Evolutionary conservation across 371 early-diverging fungal genomes (phyloP).

Genomic region (Saksenaea oblongispora): DNA sequence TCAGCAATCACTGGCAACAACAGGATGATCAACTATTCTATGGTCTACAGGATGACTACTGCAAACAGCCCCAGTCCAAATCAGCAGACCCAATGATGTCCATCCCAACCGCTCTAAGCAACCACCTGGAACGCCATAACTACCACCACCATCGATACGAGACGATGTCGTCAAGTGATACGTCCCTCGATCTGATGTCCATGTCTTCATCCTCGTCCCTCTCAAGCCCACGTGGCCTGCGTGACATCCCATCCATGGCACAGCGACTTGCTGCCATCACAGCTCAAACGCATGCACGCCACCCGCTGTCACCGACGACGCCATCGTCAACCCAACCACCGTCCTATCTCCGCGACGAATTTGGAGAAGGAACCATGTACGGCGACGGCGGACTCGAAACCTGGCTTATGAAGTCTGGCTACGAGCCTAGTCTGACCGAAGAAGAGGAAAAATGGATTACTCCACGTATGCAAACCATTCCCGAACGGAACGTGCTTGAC

Average conservation of each 20-base stretch:
- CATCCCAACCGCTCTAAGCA: not conserved
- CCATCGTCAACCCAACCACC: constrained; percentile 4
- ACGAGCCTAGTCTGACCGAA: not conserved
- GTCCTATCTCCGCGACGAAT: not conserved
- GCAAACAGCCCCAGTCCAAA: constrained; percentile 1
- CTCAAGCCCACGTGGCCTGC: constrained; percentile 6
- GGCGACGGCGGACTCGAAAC: not conserved
- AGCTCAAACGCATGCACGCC: constrained; percentile 8
- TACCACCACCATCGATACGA: not conserved
- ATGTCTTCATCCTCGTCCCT: constrained; percentile 4
- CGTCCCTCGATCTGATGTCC: constrained; percentile 4
- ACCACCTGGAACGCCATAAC: constrained; percentile 6
- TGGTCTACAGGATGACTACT: not conserved
- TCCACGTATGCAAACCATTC: not conserved
- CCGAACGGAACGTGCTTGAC: constrained; percentile 33
- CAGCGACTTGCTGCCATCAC: not conserved
- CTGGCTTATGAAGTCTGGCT: not conserved
- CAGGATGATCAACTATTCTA: not conserved
- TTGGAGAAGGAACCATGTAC: constrained; percentile 1
- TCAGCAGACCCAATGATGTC: constrained; percentile 2
- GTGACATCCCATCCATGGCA: not conserved
- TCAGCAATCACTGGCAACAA: not conserved
- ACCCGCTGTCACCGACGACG: constrained; percentile 26
- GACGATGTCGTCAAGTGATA: constrained; percentile 12
- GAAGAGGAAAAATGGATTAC: constrained; percentile 5